Evolutionary conservation across 169 alveolate genomes (phyloP).

Genomic region (Cyclospora cayetanensis): DNA sequence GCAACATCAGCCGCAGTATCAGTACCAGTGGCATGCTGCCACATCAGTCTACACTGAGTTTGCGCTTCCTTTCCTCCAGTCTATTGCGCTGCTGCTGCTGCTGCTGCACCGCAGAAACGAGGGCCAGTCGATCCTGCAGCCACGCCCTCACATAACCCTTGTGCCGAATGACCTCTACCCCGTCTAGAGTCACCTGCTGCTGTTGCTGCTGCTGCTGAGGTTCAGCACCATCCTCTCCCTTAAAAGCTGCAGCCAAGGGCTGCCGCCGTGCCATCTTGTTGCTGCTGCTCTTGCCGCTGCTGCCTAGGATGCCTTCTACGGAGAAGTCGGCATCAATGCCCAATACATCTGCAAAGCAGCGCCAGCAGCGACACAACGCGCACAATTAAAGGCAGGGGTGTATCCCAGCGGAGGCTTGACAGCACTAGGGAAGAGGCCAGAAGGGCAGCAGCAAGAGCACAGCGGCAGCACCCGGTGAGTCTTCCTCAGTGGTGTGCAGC

Average conservation of each 20-base stretch:
- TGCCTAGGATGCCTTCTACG: not conserved
- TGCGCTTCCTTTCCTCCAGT: slow-evolving; percentile 3
- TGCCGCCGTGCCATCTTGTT: not conserved
- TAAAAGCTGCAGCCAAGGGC: not conserved
- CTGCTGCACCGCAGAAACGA: slow-evolving; percentile 18
- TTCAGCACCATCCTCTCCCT: not conserved
- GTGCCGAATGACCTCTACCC: slow-evolving; percentile 19
- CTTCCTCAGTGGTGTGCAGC: not conserved
- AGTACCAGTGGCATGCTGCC: slow-evolving; percentile 1
- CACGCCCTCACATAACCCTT: not conserved
- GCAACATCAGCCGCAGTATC: slow-evolving; percentile 18
- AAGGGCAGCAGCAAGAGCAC: not conserved
- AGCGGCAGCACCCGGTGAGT: slow-evolving; percentile 11
- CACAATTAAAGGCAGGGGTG: not conserved
- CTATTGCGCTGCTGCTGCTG: slow-evolving; percentile 45
- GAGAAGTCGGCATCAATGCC: slow-evolving; percentile 18
- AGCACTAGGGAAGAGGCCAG: not conserved
- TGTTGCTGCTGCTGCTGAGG: slow-evolving; percentile 49
- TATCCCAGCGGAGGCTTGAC: not conserved
- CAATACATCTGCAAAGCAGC: not conserved
- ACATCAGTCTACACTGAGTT: not conserved
- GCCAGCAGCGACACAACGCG: not conserved
- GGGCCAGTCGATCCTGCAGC: slow-evolving; percentile 3
- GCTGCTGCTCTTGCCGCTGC: slow-evolving; percentile 10
- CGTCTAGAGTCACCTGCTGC: slow-evolving; percentile 5